These are phyloP conservation scores for Sicyos edulis DNA, from an alignment of 306 rosid genomes.

Conservation along the genomic window DNA sequence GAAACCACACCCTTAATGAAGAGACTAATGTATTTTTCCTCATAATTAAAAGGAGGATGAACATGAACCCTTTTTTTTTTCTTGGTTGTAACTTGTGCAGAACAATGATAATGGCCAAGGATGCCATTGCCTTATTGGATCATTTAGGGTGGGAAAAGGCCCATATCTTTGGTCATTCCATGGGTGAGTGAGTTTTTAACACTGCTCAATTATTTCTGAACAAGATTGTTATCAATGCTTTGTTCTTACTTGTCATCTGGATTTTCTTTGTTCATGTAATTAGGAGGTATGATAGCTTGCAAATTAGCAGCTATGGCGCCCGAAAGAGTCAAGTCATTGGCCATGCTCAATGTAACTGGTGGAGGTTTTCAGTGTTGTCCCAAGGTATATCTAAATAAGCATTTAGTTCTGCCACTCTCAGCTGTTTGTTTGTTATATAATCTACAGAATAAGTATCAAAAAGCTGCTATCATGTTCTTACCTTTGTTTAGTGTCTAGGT, in stretches of 20 bases:
- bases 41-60: not conserved
- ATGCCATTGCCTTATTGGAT: conserved; percentile 73
- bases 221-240: not conserved
- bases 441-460: not conserved
- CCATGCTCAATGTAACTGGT: conserved; percentile 83
- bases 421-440: not conserved
- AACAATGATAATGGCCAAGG: conserved; percentile 81
- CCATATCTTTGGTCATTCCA: conserved; percentile 93
- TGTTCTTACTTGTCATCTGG: conserved; percentile 6
- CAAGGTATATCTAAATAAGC: conserved; percentile 43
- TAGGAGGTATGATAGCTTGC: conserved; percentile 94
- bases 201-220: not conserved
- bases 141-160: conserved; percentile 84
- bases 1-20: too few relatives aligned
- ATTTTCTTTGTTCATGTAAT: conserved; percentile 9
- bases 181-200: conserved; percentile 69
- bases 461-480: too few relatives aligned
- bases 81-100: conserved; percentile 45
- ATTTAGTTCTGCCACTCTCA: not conserved
- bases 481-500: not conserved
- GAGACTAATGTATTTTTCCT: too few relatives aligned
- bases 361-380: conserved; percentile 92
- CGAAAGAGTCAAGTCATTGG: conserved; percentile 68
- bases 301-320: conserved; percentile 90
- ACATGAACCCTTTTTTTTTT: not conserved